Conservation (phyloP, 257 asterid species). For the Agastache rugosa region DNA sequence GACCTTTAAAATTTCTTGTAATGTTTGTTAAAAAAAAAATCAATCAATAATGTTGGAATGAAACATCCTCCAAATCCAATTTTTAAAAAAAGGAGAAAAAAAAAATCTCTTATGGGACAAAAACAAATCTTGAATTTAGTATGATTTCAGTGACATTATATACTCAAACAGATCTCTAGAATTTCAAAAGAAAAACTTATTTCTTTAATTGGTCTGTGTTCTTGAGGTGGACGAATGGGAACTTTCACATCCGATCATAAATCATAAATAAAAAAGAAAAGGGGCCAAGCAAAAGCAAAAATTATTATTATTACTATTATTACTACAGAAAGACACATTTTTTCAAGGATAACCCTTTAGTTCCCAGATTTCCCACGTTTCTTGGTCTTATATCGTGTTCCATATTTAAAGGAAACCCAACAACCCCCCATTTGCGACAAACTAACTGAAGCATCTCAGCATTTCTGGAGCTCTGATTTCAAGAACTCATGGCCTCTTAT, state of each 20-base stretch:
- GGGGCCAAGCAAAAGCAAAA: not conserved
- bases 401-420: not conserved
- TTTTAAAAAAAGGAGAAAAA: not conserved
- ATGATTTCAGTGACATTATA: too few relatives aligned
- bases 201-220: not conserved
- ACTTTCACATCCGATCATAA: not conserved
- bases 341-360: not conserved
- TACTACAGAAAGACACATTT: not conserved
- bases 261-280: not conserved
- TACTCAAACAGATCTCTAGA: not conserved
- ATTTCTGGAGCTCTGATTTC: slow-evolving; percentile 29
- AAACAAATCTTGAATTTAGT: not conserved
- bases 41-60: not conserved
- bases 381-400: not conserved
- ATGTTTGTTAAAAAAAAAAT: too few relatives aligned
- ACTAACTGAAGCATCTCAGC: slow-evolving; percentile 11
- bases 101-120: not conserved
- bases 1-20: too few relatives aligned
- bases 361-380: slow-evolving; percentile 33
- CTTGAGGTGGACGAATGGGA: not conserved
- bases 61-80: not conserved
- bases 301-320: not conserved
- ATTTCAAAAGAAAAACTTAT: not conserved
- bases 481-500: slow-evolving; percentile 37
- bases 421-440: slow-evolving; percentile 22